Base-by-base conservation (phyloP, 1,139 yeast genomes). In the Magnusiomyces ingens region DNA sequence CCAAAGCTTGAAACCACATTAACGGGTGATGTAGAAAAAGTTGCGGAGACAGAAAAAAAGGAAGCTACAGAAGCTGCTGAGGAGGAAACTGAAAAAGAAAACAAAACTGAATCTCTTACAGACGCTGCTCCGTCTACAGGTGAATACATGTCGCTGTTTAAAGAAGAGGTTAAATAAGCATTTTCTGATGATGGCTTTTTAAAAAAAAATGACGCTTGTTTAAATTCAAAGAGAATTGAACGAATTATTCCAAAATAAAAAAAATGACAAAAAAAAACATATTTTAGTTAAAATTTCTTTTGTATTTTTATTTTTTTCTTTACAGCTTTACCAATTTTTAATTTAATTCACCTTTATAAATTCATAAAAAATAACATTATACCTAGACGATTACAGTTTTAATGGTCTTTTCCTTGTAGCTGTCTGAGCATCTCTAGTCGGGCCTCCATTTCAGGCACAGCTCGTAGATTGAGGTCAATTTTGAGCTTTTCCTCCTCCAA, bases 401-500 rank as follows among this genome's bases (percentile, higher is more conserved):
- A 18, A 3, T 41, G 13, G 4, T 18, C 22, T 18, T 18, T 18
- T 5, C 17, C 13, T 18, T 41, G 41, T 35, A 45, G 21, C 17
- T 50, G 47, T 18, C 64, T 62, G 26, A 70, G 60, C 45, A 60
- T 60, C 13, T 74, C 74, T 59, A 86, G 73, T 60, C 87, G 76
- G 57, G 82, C 84, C 64, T 80, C 77, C 75, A 85, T 75, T 13
- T 73, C 71, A 5, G 89, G 87, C 8, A 84, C 84, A 57, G 82
- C 85, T 58, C 88, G 76, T 62, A 86, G 73, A 55, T 76, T 73
- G 69, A 82, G 77, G 62, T 85, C 91, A 58, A 86, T 71, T 52
- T 72, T 75, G 54, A 83, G 74, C 64, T 88, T 75, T 64, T 85
- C 94, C 63, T 84, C 86, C 64, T 85, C 94, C 60, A 83, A 77